Evolutionary conservation across 495 filamentous ascomycete genomes (phyloP).

Genomic region (Amphirosellinia nigrospora): DNA sequence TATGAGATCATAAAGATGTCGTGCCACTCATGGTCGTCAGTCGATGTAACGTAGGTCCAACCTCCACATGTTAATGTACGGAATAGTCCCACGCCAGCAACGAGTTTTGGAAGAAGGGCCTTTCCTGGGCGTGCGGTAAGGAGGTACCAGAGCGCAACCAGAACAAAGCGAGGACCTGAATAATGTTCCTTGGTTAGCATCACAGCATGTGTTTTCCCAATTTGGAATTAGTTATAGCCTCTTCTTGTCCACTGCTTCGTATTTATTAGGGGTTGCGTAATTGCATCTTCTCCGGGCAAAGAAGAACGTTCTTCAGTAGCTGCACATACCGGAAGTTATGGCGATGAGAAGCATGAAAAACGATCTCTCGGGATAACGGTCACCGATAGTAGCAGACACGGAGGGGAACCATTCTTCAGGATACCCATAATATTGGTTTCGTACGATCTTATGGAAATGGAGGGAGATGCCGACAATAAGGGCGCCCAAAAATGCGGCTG

Average conservation of each 20-base stretch:
- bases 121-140: slow-evolving; percentile 78
- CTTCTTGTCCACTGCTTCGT: neutral
- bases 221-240: neutral
- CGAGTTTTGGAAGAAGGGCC: slow-evolving; percentile 79
- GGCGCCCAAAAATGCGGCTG: slow-evolving; percentile 89
- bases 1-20: slow-evolving; percentile 99
- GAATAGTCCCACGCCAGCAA: slow-evolving; percentile 81
- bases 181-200: slow-evolving; percentile 17
- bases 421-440: slow-evolving; percentile 97
- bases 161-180: slow-evolving; percentile 83
- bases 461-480: slow-evolving; percentile 82
- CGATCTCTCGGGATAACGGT: slow-evolving; percentile 95
- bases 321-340: slow-evolving; percentile 77
- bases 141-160: slow-evolving; percentile 92
- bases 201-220: neutral
- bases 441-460: slow-evolving; percentile 95
- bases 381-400: slow-evolving; percentile 97
- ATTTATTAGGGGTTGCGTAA: too few relatives aligned
- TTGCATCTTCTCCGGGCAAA: neutral
- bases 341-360: slow-evolving; percentile 98
- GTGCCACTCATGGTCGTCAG: slow-evolving; percentile 98
- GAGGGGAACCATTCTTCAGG: slow-evolving; percentile 99
- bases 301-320: neutral
- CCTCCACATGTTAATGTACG: slow-evolving; percentile 94
- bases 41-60: slow-evolving; percentile 99